Evolutionary conservation across 1,284 basidiomycete species (phyloP).

Genomic region (Ustilago loliicola): DNA sequence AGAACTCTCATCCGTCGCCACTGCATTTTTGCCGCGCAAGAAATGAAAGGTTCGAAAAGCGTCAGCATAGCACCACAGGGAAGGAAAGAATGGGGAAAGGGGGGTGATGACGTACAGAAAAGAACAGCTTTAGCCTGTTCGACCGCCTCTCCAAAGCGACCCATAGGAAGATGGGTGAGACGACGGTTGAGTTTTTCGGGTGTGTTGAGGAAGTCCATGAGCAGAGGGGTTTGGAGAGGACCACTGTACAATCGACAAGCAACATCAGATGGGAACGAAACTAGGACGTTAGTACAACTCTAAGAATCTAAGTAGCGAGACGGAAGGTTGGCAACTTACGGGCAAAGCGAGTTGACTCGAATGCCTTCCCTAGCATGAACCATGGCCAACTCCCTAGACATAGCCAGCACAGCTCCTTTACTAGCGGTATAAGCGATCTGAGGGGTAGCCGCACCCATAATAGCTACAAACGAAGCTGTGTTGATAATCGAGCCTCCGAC

Average conservation of each 20-base stretch:
- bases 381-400: conserved; percentile 97
- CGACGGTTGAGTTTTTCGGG: conserved; percentile 92
- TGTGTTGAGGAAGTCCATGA: conserved; percentile 99
- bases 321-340: conserved; percentile 67
- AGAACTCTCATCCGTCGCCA: conserved; percentile 74
- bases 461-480: conserved; percentile 93
- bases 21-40: no score
- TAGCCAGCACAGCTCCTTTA: conserved; percentile 94
- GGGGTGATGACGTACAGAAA: conserved; percentile 73
- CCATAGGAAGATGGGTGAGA: conserved; percentile 93
- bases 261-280: not conserved
- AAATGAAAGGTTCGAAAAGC: not conserved
- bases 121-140: conserved; percentile 92
- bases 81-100: not conserved
- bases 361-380: conserved; percentile 97
- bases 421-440: conserved; percentile 83
- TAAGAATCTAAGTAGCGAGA: not conserved
- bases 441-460: conserved; percentile 93
- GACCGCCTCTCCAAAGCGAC: conserved; percentile 94
- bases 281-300: not conserved
- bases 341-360: conserved; percentile 93
- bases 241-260: conserved; percentile 71
- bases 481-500: conserved; percentile 95
- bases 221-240: conserved; percentile 76
- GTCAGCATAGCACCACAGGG: not conserved